Conservation (phyloP, 177 flowering plant genomes). For the Telopea speciosissima region DNA sequence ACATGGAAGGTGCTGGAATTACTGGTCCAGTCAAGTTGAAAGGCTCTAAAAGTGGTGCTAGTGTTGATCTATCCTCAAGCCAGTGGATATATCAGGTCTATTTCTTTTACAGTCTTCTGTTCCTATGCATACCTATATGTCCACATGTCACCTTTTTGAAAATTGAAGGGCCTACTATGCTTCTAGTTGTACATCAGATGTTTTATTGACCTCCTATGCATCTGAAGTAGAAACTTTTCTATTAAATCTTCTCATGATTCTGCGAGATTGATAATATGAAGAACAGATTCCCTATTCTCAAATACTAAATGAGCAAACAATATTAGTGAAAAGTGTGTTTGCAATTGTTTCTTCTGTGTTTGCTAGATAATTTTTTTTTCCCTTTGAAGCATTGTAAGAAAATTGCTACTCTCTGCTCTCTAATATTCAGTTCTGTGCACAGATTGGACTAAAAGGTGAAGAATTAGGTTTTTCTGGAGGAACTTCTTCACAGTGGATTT, state of each 20-base stretch:
- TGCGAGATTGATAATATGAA: background rate
- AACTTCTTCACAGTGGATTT: constrained; percentile 57
- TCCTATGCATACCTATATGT: background rate
- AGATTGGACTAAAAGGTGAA: constrained; percentile 88
- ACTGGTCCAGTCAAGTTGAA: constrained; percentile 83
- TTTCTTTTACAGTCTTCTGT: background rate
- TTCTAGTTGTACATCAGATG: background rate
- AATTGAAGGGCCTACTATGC: background rate
- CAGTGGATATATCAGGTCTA: constrained; percentile 90
- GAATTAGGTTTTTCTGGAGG: constrained; percentile 59
- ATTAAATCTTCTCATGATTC: background rate
- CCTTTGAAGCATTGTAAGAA: constrained; percentile 1
- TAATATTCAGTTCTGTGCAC: too few relatives aligned
- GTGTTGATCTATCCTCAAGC: constrained; percentile 66
- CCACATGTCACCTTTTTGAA: background rate
- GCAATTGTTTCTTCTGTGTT: background rate
- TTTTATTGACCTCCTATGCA: background rate
- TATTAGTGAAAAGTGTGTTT: background rate
- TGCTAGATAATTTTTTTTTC: background rate
- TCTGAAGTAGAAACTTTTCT: background rate
- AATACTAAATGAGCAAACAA: background rate
- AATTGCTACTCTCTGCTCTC: background rate
- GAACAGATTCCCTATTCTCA: background rate
- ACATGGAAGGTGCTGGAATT: constrained; percentile 70
- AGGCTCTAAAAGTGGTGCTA: constrained; percentile 36